Evolutionary conservation across 2,329 filamentous ascomycete species (phyloP), one percentile per base, ranked within the genome.

Genomic region (Penicillium paneum): DNA sequence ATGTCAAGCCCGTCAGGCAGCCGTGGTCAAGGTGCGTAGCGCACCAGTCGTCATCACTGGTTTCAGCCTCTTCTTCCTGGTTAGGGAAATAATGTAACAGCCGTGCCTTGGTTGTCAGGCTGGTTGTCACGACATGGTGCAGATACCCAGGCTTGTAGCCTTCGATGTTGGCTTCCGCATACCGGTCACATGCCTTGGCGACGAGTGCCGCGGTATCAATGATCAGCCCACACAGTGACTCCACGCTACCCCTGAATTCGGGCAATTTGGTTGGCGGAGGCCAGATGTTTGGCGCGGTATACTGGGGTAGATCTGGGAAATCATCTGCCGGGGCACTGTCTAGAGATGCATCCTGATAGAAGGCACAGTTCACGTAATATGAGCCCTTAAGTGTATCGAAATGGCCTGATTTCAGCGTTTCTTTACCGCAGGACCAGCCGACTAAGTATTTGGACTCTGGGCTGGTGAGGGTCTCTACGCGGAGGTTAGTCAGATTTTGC

Each of bases 21-120:
- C 94, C 91, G 66, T 97, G 91, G 72, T 97, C 93, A 53, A 94
- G 55, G 57, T 80, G 78, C 2, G 76, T 79, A 8, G 91, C 90
- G 72, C 93, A 99, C 94, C 94, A 99, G 75, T 95, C 90, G 72
- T 97, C 92, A 57, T 91, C 87, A 71, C 92, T 88, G 69, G 93
- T 89, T 54, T 89, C 84, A n/a, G 75, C 57, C 0, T 52, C 52
- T 1, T 58, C 47, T 1, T 57, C 52, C 13, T 42, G 35, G 5
- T 58, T 49, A 1, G 93, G 93, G 65, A 92, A 97, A 74, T 99
- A 99, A 76, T 99, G 94, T 64, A 97, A 77, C 28, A 99, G 79
- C 12, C 94, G 81, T 1, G 94, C 94, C 74, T 99, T 97, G 35
- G 91, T 96, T 0, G 89, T 95, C 32, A 86, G 87, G 45, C 91